Evolutionary conservation across 345 rosid genomes (phyloP), one percentile per base, ranked within the genome.

Genomic region (Ceriops decandra): DNA sequence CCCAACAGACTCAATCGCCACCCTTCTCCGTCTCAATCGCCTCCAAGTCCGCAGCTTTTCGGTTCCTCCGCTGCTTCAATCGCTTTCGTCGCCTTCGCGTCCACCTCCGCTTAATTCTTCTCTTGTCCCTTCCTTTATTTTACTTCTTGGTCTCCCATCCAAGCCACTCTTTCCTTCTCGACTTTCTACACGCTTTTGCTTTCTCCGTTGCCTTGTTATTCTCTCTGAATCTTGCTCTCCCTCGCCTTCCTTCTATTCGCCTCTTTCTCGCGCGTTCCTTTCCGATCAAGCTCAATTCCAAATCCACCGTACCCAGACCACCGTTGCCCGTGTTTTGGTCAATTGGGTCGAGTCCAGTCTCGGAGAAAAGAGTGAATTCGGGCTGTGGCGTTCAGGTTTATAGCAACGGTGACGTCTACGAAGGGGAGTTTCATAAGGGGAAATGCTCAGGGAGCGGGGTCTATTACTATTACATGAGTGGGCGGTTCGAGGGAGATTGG

Each of bases 401-500:
- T 57, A 86, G 88, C 82, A 91, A 91, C 80, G 96, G 96, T 9
- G 98, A 93, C 80, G 95, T 85, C 1, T 93, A 88, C 70, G 95
- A 93, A 68, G 97, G 98, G 3, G 97, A 93, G 68, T 93, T 85
- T 76, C 95, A 82, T 28, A 88, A 82, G 80, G 98, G 97, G 1
- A 91, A 85, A 82, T 89, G 95, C 70, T 86, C 95, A 0, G 98
- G 98, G 16, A 83, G 84, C 27, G 98, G 98, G 21, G 93, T 91
- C 19, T 91, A 93, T 76, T 85, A 89, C 75, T 91, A 93, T 77
- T 89, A 81, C 80, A 80, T 93, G 97, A 93, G 92, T 68, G 98
- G 97, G 56, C 82, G 92, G 69, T 93, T 76, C 27, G 96, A 91
- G 71, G 98, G 97, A 19, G 96, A 91, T 63, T 93, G 98, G 98